Percentiles rank a stretch among this genome's conserved stretches.
Evolutionary conservation across 495 filamentous ascomycete species (phyloP).

Genomic region (Talaromyces stipitatus): DNA sequence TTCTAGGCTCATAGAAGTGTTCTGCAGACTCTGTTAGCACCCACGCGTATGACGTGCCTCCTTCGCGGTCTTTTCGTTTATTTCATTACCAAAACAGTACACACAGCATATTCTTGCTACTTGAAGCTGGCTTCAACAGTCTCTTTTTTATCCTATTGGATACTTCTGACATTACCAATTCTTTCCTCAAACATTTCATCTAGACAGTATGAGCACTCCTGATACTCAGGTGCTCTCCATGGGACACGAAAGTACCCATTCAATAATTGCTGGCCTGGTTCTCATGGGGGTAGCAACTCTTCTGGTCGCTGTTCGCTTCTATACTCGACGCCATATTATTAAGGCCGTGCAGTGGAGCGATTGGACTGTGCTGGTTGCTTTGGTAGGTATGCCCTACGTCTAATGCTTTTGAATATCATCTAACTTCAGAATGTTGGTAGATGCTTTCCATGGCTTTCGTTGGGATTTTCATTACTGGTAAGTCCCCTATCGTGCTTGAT

Average conservation of each 20-base stretch:
- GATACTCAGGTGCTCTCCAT: constrained; percentile 9
- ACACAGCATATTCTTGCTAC: background rate
- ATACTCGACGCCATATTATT: constrained; percentile 28
- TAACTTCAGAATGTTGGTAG: constrained; percentile 10
- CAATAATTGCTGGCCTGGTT: constrained; percentile 22
- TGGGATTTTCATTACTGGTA: constrained; percentile 25
- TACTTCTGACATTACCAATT: background rate
- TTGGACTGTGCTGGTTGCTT: constrained; percentile 33
- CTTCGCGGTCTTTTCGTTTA: background rate
- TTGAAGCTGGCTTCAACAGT: background rate
- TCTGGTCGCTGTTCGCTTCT: constrained; percentile 30
- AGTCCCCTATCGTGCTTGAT: background rate
- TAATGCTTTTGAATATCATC: background rate
- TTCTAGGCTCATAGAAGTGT: background rate
- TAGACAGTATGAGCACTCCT: background rate
- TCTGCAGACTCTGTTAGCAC: background rate
- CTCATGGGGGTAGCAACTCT: constrained; percentile 28
- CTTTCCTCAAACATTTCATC: background rate
- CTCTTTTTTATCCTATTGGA: background rate
- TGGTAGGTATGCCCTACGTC: constrained; percentile 18
- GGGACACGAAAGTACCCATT: constrained; percentile 10
- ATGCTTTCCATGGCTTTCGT: constrained; percentile 34
- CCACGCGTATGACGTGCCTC: background rate
- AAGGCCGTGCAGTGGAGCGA: constrained; percentile 33
- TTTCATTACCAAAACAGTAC: background rate